Percentiles rank a stretch among this genome's conserved stretches.
These are phyloP conservation scores for Papilionanthe hybrid DNA, from an alignment of 116 monocot species.

Conservation along the genomic window DNA sequence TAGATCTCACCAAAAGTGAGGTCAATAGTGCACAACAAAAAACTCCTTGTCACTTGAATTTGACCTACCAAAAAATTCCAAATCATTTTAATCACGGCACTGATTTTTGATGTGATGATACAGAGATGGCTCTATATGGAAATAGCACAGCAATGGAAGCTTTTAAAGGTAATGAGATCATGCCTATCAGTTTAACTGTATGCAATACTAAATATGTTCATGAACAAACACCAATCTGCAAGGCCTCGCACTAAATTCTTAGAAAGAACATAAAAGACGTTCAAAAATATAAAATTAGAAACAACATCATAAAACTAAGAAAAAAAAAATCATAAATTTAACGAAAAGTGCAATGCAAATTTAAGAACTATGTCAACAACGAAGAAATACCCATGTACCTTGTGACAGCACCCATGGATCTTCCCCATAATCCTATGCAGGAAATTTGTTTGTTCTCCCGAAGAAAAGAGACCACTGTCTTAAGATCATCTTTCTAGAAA, in stretches of 20 bases:
- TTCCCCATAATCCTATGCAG: constrained; percentile 92
- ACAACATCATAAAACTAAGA: neutral
- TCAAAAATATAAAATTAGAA: neutral
- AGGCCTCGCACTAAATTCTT: neutral
- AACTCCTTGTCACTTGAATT: too few species aligned
- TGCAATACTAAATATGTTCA: neutral
- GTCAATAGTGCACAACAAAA: too few species aligned
- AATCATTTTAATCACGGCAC: too few species aligned
- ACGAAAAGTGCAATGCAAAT: neutral
- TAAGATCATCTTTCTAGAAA: constrained; percentile 89
- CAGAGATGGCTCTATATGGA: too few species aligned
- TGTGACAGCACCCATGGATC: constrained; percentile 99
- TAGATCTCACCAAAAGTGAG: too few species aligned
- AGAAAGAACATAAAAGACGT: neutral
- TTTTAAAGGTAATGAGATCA: neutral
- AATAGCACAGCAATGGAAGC: too few species aligned
- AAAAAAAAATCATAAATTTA: neutral
- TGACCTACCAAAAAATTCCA: too few species aligned
- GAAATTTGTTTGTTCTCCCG: constrained; percentile 79
- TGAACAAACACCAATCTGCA: neutral
- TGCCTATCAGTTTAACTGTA: neutral
- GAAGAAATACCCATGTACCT: constrained; percentile 38
- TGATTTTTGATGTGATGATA: too few species aligned
- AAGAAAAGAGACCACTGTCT: constrained; percentile 64
- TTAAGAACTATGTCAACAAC: neutral